phyloP scores from a whole-genome alignment of 257 asterid species.

The Gardenia jasminoides region DNA sequence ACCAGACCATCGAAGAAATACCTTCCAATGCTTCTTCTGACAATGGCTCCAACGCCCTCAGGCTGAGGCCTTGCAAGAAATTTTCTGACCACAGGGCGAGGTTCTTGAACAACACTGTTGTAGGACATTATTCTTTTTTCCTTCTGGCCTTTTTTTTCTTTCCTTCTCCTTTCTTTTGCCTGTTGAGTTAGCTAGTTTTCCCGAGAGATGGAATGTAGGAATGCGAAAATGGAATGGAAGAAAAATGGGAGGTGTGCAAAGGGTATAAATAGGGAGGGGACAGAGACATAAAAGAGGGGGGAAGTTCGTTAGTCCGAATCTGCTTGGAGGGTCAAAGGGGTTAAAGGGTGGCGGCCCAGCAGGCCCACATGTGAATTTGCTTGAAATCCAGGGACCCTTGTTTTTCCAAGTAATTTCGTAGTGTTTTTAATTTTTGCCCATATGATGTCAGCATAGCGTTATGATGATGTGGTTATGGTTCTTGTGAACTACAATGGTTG shows the following conservation, averaged over 20 bases:
- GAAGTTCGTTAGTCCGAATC: constrained; percentile 11
- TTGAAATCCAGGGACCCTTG: constrained; percentile 8
- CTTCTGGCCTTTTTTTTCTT: neutral
- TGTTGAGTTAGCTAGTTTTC: neutral
- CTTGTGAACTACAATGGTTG: neutral
- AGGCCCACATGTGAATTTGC: constrained; percentile 16
- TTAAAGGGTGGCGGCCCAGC: neutral
- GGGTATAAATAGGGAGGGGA: constrained; percentile 22
- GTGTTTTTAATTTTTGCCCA: neutral
- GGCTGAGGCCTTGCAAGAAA: constrained; percentile 76
- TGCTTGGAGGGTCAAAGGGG: constrained; percentile 8
- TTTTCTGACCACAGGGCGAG: constrained; percentile 66
- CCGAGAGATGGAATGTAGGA: neutral
- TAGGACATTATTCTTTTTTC: neutral
- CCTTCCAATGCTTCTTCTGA: constrained; percentile 95
- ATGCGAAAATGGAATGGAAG: neutral
- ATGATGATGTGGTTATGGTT: constrained; percentile 18
- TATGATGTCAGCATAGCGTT: constrained; percentile 23
- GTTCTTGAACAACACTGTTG: constrained; percentile 20
- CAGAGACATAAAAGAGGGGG: too few relatives aligned
- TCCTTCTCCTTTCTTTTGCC: neutral
- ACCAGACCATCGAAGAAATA: constrained; percentile 10
- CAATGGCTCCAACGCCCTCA: constrained; percentile 91
- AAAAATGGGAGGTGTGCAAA: neutral
- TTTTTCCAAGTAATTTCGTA: too few relatives aligned